Evolutionary conservation across 768 basidiomycete genomes (phyloP).

Genomic region (Naganishia onofrii): DNA sequence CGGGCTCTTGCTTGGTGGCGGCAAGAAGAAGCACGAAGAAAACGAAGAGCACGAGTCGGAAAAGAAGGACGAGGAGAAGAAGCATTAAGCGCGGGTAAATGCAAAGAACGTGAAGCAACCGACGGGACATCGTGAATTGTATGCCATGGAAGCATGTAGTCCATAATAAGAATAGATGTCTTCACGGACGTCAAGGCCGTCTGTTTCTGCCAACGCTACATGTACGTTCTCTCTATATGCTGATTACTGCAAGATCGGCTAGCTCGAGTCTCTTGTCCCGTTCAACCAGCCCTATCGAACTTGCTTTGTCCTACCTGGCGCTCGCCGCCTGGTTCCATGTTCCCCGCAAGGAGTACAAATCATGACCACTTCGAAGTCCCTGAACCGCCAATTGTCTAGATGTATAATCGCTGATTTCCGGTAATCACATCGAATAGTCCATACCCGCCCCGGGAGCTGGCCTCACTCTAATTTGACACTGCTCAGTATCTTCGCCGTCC

Average conservation of each 20-base stretch:
- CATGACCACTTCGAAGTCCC: too few relatives aligned
- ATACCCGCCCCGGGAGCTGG: neutral
- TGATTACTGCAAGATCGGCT: too few relatives aligned
- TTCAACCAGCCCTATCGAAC: neutral
- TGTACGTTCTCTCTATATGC: too few relatives aligned
- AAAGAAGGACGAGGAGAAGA: conserved; percentile 30
- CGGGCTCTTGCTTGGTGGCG: conserved; percentile 57
- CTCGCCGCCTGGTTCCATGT: too few relatives aligned
- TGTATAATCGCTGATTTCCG: too few relatives aligned
- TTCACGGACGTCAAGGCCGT: neutral
- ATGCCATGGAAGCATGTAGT: conserved; percentile 25
- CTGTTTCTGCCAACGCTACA: too few relatives aligned
- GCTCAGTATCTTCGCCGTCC: conserved; percentile 7
- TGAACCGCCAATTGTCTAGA: neutral
- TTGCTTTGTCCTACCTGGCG: too few relatives aligned
- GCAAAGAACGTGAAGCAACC: neutral
- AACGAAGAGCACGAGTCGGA: conserved; percentile 34
- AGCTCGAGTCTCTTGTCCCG: neutral
- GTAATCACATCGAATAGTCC: too few relatives aligned
- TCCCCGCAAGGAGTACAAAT: too few relatives aligned
- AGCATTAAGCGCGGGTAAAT: neutral
- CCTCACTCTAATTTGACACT: conserved; percentile 4
- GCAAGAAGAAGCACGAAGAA: conserved; percentile 27
- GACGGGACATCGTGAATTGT: neutral
- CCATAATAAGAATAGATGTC: conserved; percentile 18